Conservation (phyloP, 345 rosid genomes). For the Populus euphratica region DNA sequence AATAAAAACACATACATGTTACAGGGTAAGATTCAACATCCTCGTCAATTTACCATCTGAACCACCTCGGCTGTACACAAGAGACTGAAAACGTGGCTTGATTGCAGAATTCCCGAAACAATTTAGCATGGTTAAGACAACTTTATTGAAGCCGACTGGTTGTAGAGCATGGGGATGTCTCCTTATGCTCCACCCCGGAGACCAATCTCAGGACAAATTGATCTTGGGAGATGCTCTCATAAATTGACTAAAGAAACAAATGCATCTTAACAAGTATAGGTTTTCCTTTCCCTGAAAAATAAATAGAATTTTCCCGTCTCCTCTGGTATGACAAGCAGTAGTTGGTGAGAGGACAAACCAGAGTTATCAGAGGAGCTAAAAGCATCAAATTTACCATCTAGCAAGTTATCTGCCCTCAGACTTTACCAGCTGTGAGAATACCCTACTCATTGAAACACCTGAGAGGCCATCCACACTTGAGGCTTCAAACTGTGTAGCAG, state of each 20-base stretch:
- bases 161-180: neutral
- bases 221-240: neutral
- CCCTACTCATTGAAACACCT: conserved; percentile 65
- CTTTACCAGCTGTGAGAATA: conserved; percentile 80
- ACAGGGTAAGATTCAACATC: neutral
- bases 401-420: conserved; percentile 64
- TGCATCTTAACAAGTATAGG: neutral
- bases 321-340: neutral
- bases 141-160: neutral
- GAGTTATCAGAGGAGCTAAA: neutral
- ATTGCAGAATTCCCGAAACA: neutral
- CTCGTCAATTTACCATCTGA: neutral
- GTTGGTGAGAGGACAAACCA: neutral
- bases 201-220: neutral
- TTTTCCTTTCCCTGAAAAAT: neutral
- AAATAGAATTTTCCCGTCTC: neutral
- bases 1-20: neutral
- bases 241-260: neutral
- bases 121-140: neutral
- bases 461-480: conserved; percentile 50
- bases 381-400: neutral
- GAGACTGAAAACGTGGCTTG: neutral
- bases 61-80: conserved; percentile 1
- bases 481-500: conserved; percentile 36
- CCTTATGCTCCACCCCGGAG: neutral